Base-by-base conservation (phyloP, 140 eudicot genomes). In the Senecio squalidus region DNA sequence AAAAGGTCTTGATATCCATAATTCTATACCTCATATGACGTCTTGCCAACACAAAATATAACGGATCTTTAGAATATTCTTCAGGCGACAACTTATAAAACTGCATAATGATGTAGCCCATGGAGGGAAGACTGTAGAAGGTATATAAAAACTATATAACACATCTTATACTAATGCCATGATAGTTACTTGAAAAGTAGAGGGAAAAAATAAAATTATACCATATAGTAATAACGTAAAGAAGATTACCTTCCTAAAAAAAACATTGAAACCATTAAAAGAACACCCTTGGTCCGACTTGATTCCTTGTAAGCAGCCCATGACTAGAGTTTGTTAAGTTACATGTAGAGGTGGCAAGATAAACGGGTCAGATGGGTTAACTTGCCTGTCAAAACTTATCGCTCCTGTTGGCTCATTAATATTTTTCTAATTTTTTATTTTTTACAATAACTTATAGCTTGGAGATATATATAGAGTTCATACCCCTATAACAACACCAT, bases 11-110 rank as follows among this genome's bases (percentile, higher is more conserved):
- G n/a, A n/a, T n/a, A n/a, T n/a, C n/a, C n/a, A n/a, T n/a, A n/a
- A n/a, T n/a, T n/a, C n/a, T n/a, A 5, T 52, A 88, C 96, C 63
- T 72, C 57, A 67, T 77, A 47, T 49, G 60, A 23, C 46, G 63
- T 55, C 71, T 77, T 28, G 59, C 66, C 67, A 88, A 60, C 49
- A 88, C 78, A 58, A 77, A 80, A 72, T 82, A 82, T 23, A 88
- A 66, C n/a, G 92, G 88, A 54, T 88, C 92, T 44, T 68, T 71
- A 25, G 54, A 31, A 53, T 85, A 74, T 67, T 88, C 96, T 52
- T 82, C 78, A 50, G 88, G 74, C 68, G 96, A 71, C 57, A 84
- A 67, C 88, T 73, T 79, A 61, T 71, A 66, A 49, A 88, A 74
- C 47, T 81, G 91, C 49, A 88, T 7, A 57, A 72, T 57, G 45